Evolutionary conservation across 164 flowering plant species (phyloP).

Genomic region (Akebia trifoliata): DNA sequence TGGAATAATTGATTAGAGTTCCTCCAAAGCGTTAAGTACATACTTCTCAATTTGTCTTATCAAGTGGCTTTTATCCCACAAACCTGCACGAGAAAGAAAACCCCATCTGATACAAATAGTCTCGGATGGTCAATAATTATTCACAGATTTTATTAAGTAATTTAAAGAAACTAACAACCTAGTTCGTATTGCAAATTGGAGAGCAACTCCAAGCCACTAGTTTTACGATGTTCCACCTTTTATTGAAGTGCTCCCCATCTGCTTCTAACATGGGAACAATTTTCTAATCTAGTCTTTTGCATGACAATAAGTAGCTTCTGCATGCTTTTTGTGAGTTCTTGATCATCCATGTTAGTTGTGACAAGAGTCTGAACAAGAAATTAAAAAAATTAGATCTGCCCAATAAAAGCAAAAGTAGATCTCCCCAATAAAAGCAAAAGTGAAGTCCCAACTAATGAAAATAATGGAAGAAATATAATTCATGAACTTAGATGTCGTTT

Average conservation of each 20-base stretch:
- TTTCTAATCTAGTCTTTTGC: conserved; percentile 81
- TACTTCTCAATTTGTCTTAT: conserved; percentile 97
- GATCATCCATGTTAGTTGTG: conserved; percentile 79
- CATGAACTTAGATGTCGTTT: too few relatives aligned
- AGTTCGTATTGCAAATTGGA: too few relatives aligned
- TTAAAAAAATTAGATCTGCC: background rate
- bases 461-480: too few relatives aligned
- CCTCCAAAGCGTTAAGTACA: conserved; percentile 7
- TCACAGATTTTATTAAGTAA: background rate
- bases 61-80: conserved; percentile 96
- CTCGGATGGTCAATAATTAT: too few relatives aligned
- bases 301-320: conserved; percentile 88
- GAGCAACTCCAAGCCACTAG: background rate
- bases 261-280: conserved; percentile 81
- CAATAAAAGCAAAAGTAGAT: too few relatives aligned
- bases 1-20: background rate
- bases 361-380: conserved; percentile 65
- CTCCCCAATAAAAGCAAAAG: background rate
- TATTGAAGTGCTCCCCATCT: conserved; percentile 83
- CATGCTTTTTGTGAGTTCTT: conserved; percentile 83
- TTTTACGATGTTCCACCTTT: conserved; percentile 41
- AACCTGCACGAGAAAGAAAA: conserved; percentile 87
- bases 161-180: background rate
- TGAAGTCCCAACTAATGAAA: too few relatives aligned
- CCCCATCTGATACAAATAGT: conserved; percentile 76